Conservation (phyloP, 1,284 basidiomycete genomes). For the Tausonia pullulans region DNA sequence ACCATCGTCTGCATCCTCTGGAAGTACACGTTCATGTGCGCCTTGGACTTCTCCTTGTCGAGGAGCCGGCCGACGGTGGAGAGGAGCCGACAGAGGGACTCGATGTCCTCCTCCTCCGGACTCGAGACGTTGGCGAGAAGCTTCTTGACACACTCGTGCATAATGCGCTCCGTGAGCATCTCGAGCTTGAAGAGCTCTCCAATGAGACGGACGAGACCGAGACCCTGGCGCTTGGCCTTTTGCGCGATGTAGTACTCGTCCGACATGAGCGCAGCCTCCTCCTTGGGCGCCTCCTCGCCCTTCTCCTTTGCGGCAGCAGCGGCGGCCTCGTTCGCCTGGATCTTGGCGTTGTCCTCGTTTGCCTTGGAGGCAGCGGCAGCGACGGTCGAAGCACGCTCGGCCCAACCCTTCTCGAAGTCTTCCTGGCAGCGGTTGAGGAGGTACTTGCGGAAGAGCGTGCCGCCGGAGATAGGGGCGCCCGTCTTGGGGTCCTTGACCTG, state of each 20-base stretch:
- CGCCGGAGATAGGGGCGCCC: slow-evolving; percentile 73
- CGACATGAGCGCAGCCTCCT: slow-evolving; percentile 64
- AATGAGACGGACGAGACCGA: slow-evolving; percentile 94
- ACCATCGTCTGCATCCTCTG: slow-evolving; percentile 70
- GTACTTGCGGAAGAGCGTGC: slow-evolving; percentile 78
- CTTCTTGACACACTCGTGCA: slow-evolving; percentile 94
- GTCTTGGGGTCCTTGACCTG: slow-evolving; percentile 56
- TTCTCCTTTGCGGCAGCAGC: slow-evolving; percentile 32
- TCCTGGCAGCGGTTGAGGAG: slow-evolving; percentile 85
- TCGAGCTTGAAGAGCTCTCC: slow-evolving; percentile 95
- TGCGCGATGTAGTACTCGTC: slow-evolving; percentile 95
- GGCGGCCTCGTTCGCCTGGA: slow-evolving; percentile 30
- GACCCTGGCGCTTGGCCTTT: slow-evolving; percentile 92
- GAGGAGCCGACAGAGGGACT: slow-evolving; percentile 85
- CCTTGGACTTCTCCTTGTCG: slow-evolving; percentile 65
- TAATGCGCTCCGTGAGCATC: slow-evolving; percentile 89
- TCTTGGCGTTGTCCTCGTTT: slow-evolving; percentile 44
- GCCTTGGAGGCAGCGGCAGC: slow-evolving; percentile 44
- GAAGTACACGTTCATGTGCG: slow-evolving; percentile 89
- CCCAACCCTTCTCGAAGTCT: slow-evolving; percentile 81
- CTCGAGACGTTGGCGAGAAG: slow-evolving; percentile 82
- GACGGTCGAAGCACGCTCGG: slow-evolving; percentile 42
- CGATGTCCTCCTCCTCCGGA: slow-evolving; percentile 95
- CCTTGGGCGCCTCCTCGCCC: slow-evolving; percentile 33
- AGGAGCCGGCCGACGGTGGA: slow-evolving; percentile 75